phyloP scores from a whole-genome alignment of 768 basidiomycete genomes.

The Termitomyces sp. region DNA sequence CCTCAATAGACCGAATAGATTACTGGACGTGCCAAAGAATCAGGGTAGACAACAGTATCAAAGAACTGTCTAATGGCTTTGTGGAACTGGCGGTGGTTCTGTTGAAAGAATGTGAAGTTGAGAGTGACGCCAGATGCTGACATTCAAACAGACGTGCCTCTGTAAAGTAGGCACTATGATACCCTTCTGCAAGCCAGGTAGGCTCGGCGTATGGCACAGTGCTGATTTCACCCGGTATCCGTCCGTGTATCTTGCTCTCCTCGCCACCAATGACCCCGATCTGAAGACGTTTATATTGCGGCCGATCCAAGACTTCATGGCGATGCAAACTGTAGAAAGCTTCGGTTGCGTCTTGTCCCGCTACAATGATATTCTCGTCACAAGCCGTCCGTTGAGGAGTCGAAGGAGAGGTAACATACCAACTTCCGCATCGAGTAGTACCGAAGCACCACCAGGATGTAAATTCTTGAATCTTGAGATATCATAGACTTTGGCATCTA shows the following conservation, averaged over 20 bases:
- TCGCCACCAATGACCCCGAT: conserved; percentile 63
- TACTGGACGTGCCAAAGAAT: conserved; percentile 24
- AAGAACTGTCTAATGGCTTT: conserved; percentile 57
- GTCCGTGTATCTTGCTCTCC: conserved; percentile 41
- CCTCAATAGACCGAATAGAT: neutral
- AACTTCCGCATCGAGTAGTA: conserved; percentile 69
- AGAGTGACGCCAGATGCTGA: neutral
- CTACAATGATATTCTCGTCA: conserved; percentile 24
- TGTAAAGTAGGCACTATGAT: conserved; percentile 69
- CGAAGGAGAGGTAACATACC: conserved; percentile 33
- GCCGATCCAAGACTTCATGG: conserved; percentile 59
- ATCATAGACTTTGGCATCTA: conserved; percentile 83
- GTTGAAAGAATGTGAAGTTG: neutral
- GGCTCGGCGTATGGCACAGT: conserved; percentile 78
- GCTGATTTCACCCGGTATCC: conserved; percentile 49
- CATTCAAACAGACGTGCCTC: conserved; percentile 38
- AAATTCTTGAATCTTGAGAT: conserved; percentile 66
- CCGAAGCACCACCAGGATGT: conserved; percentile 56
- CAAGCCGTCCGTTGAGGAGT: neutral
- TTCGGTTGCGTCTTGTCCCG: conserved; percentile 76
- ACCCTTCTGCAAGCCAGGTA: conserved; percentile 63
- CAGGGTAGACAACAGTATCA: conserved; percentile 58
- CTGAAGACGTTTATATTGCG: conserved; percentile 59
- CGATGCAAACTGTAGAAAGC: conserved; percentile 77
- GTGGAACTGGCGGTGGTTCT: conserved; percentile 57